A percentile compares a stretch with the other conserved stretches of the same genome.
These are phyloP conservation scores for Xylaria digitata DNA, from an alignment of 2,329 filamentous ascomycete genomes.

Conservation along the genomic window DNA sequence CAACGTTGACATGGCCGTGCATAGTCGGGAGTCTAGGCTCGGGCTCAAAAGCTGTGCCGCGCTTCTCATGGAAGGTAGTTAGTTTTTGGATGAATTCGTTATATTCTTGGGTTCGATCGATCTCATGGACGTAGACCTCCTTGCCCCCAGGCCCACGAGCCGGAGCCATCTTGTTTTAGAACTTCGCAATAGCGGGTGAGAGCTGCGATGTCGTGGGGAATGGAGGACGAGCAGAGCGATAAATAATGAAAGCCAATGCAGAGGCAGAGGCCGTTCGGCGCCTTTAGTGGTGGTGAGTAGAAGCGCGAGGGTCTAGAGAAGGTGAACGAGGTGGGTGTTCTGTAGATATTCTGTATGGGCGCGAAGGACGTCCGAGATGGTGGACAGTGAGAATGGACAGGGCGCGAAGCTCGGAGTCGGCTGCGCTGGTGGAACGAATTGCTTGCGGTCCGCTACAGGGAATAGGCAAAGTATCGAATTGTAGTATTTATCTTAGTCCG, in stretches of 20 bases:
- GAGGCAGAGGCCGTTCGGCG: slow-evolving; percentile 29
- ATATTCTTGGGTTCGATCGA: slow-evolving; percentile 76
- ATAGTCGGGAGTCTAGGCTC: slow-evolving; percentile 73
- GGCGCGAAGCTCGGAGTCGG: slow-evolving; percentile 1
- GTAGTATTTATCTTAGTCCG: neutral
- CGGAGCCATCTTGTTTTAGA: slow-evolving; percentile 46
- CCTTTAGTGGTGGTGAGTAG: slow-evolving; percentile 14
- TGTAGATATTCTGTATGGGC: neutral
- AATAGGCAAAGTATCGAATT: slow-evolving; percentile 2
- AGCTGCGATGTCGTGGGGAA: slow-evolving; percentile 1
- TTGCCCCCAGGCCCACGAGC: slow-evolving; percentile 46
- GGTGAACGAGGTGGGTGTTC: neutral
- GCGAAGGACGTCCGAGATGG: slow-evolving; percentile 13
- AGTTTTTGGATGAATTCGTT: slow-evolving; percentile 81
- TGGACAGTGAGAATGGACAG: neutral
- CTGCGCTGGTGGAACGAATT: slow-evolving; percentile 10
- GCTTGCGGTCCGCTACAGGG: slow-evolving; percentile 10
- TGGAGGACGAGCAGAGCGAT: neutral
- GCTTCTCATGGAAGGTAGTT: slow-evolving; percentile 78
- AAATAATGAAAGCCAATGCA: slow-evolving; percentile 30
- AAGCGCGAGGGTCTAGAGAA: neutral
- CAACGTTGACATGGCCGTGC: slow-evolving; percentile 79
- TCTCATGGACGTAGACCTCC: slow-evolving; percentile 52
- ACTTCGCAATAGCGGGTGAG: slow-evolving; percentile 25
- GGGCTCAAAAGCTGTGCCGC: slow-evolving; percentile 81